Percentiles rank a stretch among this genome's conserved stretches.
phyloP scores from a whole-genome alignment of 495 filamentous ascomycete species.

The Hamigera avellanea region DNA sequence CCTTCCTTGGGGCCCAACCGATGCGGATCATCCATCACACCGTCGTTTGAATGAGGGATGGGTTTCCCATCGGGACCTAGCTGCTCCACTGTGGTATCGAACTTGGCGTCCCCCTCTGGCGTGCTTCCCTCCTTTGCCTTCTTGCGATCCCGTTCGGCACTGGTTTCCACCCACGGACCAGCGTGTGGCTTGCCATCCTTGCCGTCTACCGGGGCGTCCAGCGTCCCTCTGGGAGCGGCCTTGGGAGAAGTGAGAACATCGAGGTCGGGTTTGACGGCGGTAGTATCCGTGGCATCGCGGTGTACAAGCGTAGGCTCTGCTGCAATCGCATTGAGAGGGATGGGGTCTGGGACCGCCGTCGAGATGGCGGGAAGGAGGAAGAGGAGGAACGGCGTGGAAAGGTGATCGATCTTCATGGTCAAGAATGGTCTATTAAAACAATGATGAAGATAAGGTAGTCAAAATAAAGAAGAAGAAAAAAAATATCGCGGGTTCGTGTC shows the following conservation, averaged over 20 bases:
- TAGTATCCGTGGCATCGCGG: constrained; percentile 11
- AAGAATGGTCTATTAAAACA: constrained; percentile 1
- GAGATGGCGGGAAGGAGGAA: constrained; percentile 27
- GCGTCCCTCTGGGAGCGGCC: constrained; percentile 45
- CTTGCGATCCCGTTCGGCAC: constrained; percentile 45
- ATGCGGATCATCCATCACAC: constrained; percentile 83
- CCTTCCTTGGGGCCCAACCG: constrained; percentile 64
- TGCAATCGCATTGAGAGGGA: constrained; percentile 3
- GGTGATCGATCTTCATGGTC: constrained; percentile 22
- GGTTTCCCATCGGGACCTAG: constrained; percentile 48
- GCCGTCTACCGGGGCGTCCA: constrained; percentile 87
- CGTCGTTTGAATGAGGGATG: constrained; percentile 69
- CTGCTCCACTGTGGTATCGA: constrained; percentile 21
- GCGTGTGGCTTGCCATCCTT: constrained; percentile 91
- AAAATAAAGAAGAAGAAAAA: too few species aligned
- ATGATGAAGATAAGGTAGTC: too few species aligned
- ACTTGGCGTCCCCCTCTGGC: constrained; percentile 14
- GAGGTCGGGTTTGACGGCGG: constrained; percentile 7
- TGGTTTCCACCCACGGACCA: constrained; percentile 74
- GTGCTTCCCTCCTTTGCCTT: constrained; percentile 24
- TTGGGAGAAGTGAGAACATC: constrained; percentile 11
- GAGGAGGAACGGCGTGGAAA: constrained; percentile 20
- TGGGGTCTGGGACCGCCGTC: constrained; percentile 13
- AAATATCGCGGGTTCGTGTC: too few species aligned
- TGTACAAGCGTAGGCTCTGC: constrained; percentile 5